A percentile compares a stretch with the other conserved stretches of the same genome.
Conservation (phyloP, 2,329 filamentous ascomycete genomes). For the Aspergillus phoenicis region DNA sequence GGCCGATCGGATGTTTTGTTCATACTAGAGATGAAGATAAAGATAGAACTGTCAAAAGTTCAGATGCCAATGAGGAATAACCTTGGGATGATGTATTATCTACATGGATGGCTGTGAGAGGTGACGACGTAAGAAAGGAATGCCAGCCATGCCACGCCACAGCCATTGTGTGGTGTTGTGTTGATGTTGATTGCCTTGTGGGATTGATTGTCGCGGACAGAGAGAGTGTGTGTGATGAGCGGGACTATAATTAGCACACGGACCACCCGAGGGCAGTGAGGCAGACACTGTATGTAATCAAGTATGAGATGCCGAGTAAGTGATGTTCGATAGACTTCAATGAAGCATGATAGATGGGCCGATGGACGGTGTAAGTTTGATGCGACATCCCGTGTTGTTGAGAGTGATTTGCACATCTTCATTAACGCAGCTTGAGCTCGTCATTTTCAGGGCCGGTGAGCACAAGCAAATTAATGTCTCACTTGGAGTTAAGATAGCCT, state of each 20-base stretch:
- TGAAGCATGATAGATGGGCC: no score
- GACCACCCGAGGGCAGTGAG: neutral
- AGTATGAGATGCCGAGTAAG: no score
- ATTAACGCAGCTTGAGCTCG: neutral
- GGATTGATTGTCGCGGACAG: neutral
- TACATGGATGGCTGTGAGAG: no score
- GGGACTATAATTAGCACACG: conserved; percentile 3
- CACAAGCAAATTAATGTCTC: conserved; percentile 5
- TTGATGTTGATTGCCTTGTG: neutral
- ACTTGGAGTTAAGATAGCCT: neutral
- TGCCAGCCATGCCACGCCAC: no score
- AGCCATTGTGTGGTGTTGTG: no score
- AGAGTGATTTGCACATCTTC: neutral
- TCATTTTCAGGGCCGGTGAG: no score
- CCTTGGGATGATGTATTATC: neutral
- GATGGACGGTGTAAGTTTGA: no score
- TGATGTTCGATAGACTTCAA: no score
- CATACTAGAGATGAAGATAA: neutral
- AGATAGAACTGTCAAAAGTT: neutral
- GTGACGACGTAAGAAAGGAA: no score
- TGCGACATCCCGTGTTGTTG: no score
- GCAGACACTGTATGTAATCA: no score
- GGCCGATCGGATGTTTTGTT: neutral
- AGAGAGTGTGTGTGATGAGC: neutral
- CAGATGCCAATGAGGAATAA: neutral